Percentiles rank a stretch among this genome's conserved stretches.
phyloP scores from a whole-genome alignment of 2,329 filamentous ascomycete species.

The Hypocrella siamensis region DNA sequence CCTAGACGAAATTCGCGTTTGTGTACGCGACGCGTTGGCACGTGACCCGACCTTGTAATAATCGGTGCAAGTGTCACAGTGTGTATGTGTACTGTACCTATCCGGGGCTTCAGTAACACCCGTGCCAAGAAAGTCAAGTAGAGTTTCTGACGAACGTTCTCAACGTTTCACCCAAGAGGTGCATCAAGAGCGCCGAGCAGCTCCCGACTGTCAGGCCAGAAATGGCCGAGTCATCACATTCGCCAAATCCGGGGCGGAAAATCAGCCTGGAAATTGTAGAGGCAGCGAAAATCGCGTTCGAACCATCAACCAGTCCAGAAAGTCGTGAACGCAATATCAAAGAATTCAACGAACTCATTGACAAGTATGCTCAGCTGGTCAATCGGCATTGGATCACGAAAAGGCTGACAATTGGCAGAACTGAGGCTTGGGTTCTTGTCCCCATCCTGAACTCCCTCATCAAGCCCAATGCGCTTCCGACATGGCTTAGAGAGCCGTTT shows the following conservation, averaged over 20 bases:
- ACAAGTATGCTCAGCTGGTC: slow-evolving; percentile 23
- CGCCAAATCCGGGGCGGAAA: slow-evolving; percentile 10
- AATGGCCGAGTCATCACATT: slow-evolving; percentile 13
- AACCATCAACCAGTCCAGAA: slow-evolving; percentile 21
- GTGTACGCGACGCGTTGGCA: too few relatives aligned
- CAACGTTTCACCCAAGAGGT: too few relatives aligned
- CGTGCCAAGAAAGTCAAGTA: too few relatives aligned
- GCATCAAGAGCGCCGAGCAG: background rate
- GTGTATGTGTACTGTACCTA: too few relatives aligned
- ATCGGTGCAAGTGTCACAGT: too few relatives aligned
- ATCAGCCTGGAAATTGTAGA: slow-evolving; percentile 19
- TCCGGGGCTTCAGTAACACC: too few relatives aligned
- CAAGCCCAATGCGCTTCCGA: slow-evolving; percentile 40
- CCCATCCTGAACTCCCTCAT: slow-evolving; percentile 47
- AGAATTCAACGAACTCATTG: slow-evolving; percentile 31
- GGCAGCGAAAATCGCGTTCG: slow-evolving; percentile 31
- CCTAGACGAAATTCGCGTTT: too few relatives aligned
- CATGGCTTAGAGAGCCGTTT: slow-evolving; percentile 43
- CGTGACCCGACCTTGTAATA: too few relatives aligned
- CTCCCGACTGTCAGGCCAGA: background rate
- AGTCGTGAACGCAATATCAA: slow-evolving; percentile 17
- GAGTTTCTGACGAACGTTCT: too few relatives aligned
- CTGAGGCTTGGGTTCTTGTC: slow-evolving; percentile 35
- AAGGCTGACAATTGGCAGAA: slow-evolving; percentile 10
- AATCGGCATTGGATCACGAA: background rate